Conservation (phyloP, 768 basidiomycete species). For the Leccinum olivaceopallidum region DNA sequence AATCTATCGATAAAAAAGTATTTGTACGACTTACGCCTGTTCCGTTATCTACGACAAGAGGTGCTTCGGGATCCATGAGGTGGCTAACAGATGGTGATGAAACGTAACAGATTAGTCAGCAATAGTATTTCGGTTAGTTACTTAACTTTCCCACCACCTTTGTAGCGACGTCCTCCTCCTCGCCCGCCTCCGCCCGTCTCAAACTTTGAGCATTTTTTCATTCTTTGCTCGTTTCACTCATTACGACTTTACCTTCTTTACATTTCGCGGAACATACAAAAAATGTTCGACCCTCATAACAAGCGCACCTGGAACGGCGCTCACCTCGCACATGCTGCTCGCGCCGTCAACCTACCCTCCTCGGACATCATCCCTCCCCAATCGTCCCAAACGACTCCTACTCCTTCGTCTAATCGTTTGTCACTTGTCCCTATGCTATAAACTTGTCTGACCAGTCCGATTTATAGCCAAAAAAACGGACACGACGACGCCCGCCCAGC, state of each 20-base stretch:
- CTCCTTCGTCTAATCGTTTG: conserved; percentile 1
- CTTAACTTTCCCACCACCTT: not conserved
- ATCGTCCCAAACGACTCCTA: not conserved
- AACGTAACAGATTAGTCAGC: conserved; percentile 13
- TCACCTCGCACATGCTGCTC: conserved; percentile 14
- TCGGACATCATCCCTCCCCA: not conserved
- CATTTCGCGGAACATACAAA: not conserved
- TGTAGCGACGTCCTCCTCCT: not conserved
- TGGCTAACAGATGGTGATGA: not conserved
- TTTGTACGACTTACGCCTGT: conserved; percentile 64
- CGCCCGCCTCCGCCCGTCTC: not conserved
- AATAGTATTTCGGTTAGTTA: not conserved
- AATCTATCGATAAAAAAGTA: not conserved
- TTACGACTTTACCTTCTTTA: conserved; percentile 16
- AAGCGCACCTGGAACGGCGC: conserved; percentile 14
- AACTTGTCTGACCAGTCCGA: conserved; percentile 1
- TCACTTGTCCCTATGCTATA: not conserved
- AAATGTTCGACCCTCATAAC: conserved; percentile 21
- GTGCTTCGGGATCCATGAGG: conserved; percentile 38
- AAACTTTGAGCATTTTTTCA: not conserved
- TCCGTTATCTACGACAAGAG: conserved; percentile 85
- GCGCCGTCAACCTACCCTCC: not conserved
- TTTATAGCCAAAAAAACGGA: conserved; percentile 6
- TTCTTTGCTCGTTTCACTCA: conserved; percentile 20
- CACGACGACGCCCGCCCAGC: not conserved